Evolutionary conservation across 1,139 yeast species (phyloP), one percentile per base, ranked within the genome.

Genomic region (Kodamaea fungicola): DNA sequence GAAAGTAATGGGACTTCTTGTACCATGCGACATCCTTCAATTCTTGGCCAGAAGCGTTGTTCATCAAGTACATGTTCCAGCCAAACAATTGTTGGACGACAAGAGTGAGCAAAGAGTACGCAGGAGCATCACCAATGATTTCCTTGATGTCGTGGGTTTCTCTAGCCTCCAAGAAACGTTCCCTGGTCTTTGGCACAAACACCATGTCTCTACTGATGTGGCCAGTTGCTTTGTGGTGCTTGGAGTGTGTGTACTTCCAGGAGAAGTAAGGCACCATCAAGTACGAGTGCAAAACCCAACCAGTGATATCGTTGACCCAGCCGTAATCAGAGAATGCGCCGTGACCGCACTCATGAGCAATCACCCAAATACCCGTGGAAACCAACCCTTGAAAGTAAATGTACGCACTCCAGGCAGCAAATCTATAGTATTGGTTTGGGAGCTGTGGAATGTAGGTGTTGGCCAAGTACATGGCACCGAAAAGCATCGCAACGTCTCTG

Each of bases 271-370:
- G 95, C 41, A 86, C 95, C 46, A 85, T 62, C 54, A 82, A 69
- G 54, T 77, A 79, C 27, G 94, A 83, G 65, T 86, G 95, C 44
- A 86, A 66, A 27, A 83, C 65, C 95, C 95, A 86, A 38, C 95
- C 95, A 35, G 82, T 80, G 34, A 76, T 61, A 59, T 86, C 92
- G 59, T 86, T 85, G 45, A 85, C 74, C 56, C 67, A 59, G 46
- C 74, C 75, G 55, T 79, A 80, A 52, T 84, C 88, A 21, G 86
- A 77, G 55, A 86, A 86, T 23, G 95, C 95, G 41, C 80, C 83
- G 62, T 86, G 95, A 38, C 95, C 95, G 67, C 95, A 86, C 64
- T 86, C 95, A 62, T 86, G 95, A 42, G 95, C 95, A 59, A 86
- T 62, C 45, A 86, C 83, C 95, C 95, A 86, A 47, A 83, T 55